These are phyloP conservation scores for Boletellus ananas DNA, from an alignment of 768 basidiomycete genomes.

Conservation along the genomic window DNA sequence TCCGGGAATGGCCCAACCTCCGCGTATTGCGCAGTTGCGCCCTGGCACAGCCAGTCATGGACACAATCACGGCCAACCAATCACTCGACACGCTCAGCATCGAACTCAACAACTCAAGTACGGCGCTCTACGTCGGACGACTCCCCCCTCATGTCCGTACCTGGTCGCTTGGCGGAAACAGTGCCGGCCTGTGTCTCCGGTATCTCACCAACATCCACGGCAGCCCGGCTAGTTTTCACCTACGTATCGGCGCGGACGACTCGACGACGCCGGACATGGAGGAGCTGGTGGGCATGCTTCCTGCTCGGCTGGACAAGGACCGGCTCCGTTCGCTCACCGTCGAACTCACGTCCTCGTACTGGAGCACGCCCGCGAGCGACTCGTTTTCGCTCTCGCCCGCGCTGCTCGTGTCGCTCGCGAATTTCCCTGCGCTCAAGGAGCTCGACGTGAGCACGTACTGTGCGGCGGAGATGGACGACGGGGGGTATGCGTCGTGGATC, in stretches of 20 bases:
- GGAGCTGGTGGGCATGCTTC: slow-evolving; percentile 8
- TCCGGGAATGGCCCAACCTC: slow-evolving; percentile 18
- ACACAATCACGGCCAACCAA: slow-evolving; percentile 8
- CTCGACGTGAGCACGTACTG: slow-evolving; percentile 22
- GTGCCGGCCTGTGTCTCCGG: slow-evolving; percentile 16
- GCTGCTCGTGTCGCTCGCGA: slow-evolving; percentile 12
- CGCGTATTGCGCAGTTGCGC: slow-evolving; percentile 17
- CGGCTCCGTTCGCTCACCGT: slow-evolving; percentile 11
- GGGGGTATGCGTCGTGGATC: slow-evolving; percentile 13
- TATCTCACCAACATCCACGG: slow-evolving; percentile 20
- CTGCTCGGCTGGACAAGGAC: slow-evolving; percentile 10
- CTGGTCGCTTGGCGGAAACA: slow-evolving; percentile 24
- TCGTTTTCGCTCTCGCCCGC: slow-evolving; percentile 17
- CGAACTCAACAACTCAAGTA: slow-evolving; percentile 26
- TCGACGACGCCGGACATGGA: slow-evolving; percentile 18
- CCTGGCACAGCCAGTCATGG: slow-evolving; percentile 21
- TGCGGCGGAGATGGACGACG: slow-evolving; percentile 19
- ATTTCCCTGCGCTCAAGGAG: slow-evolving; percentile 13
- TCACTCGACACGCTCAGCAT: slow-evolving; percentile 21
- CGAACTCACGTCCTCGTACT: slow-evolving; percentile 28
- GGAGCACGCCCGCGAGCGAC: slow-evolving; percentile 22
- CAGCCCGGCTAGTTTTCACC: slow-evolving; percentile 14
- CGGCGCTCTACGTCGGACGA: slow-evolving; percentile 15
- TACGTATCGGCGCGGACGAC: slow-evolving; percentile 26
- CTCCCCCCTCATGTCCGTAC: slow-evolving; percentile 18